Evolutionary conservation across 163 green algal species (phyloP).

Genomic region (Chlorella variabilis): DNA sequence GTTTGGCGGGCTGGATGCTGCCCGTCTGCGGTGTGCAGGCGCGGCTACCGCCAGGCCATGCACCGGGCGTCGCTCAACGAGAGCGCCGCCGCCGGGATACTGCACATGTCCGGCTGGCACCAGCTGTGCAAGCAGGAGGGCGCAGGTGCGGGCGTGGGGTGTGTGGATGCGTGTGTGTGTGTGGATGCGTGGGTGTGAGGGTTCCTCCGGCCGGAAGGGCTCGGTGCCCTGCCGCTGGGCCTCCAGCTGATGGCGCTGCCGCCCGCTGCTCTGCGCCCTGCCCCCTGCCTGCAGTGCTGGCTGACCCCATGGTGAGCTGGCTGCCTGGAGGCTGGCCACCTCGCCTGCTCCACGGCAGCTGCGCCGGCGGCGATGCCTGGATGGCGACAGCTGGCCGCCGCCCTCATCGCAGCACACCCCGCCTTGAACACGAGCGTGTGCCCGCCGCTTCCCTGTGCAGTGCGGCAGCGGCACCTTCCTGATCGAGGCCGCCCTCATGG

Average conservation of each 20-base stretch:
- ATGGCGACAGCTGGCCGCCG: too few relatives aligned
- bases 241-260: neutral
- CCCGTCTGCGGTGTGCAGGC: neutral
- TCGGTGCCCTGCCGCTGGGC: neutral
- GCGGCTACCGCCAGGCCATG: slow-evolving; percentile 37
- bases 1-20: too few relatives aligned
- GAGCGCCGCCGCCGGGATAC: slow-evolving; percentile 81
- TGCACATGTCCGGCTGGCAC: slow-evolving; percentile 80
- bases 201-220: too few relatives aligned
- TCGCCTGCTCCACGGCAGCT: too few relatives aligned
- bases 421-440: too few relatives aligned
- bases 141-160: neutral
- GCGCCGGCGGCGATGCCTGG: too few relatives aligned
- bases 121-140: slow-evolving; percentile 16
- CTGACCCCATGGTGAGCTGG: too few relatives aligned
- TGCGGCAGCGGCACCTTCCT: slow-evolving; percentile 93
- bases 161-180: neutral
- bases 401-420: too few relatives aligned
- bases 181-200: too few relatives aligned
- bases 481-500: slow-evolving; percentile 92
- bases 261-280: neutral
- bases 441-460: too few relatives aligned
- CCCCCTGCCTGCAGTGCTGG: slow-evolving; percentile 56
- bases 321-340: too few relatives aligned
- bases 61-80: slow-evolving; percentile 86